phyloP scores from a whole-genome alignment of 352 stramenopile genomes.

The Pythium periplocum region DNA sequence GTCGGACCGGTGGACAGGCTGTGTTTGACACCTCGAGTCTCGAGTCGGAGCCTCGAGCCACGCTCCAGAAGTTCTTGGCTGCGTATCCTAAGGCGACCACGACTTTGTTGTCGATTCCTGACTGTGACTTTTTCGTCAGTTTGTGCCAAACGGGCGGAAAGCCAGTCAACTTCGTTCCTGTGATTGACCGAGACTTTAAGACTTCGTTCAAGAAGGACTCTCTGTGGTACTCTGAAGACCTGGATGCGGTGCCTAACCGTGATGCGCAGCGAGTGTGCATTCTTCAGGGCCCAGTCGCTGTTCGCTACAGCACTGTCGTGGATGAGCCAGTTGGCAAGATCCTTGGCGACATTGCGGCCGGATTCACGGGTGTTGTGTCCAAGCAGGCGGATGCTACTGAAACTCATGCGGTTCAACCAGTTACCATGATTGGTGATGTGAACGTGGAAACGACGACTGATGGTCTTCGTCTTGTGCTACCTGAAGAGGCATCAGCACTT shows the following conservation, averaged over 20 bases:
- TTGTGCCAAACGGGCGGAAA: constrained; percentile 79
- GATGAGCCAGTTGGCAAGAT: constrained; percentile 82
- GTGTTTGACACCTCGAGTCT: constrained; percentile 44
- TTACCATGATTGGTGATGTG: constrained; percentile 7
- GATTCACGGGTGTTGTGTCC: constrained; percentile 46
- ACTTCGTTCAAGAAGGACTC: constrained; percentile 90
- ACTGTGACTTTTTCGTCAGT: constrained; percentile 81
- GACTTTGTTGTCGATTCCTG: constrained; percentile 62
- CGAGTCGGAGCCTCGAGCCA: constrained; percentile 31
- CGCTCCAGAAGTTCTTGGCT: constrained; percentile 37
- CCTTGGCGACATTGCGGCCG: constrained; percentile 51
- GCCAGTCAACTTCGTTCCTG: constrained; percentile 83
- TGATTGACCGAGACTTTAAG: constrained; percentile 76
- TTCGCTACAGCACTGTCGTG: constrained; percentile 66
- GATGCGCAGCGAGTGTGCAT: constrained; percentile 82
- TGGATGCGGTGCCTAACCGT: constrained; percentile 71
- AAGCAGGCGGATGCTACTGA: not conserved
- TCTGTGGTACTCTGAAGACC: constrained; percentile 87
- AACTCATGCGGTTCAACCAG: not conserved
- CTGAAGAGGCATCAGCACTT: constrained; percentile 15
- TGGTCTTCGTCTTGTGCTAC: constrained; percentile 27
- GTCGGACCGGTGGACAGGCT: constrained; percentile 20
- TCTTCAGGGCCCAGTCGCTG: constrained; percentile 76
- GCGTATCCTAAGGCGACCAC: constrained; percentile 46
- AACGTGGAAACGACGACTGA: constrained; percentile 19